These are phyloP conservation scores for Epichloe baconii DNA, from an alignment of 2,329 filamentous ascomycete species.

Conservation along the genomic window DNA sequence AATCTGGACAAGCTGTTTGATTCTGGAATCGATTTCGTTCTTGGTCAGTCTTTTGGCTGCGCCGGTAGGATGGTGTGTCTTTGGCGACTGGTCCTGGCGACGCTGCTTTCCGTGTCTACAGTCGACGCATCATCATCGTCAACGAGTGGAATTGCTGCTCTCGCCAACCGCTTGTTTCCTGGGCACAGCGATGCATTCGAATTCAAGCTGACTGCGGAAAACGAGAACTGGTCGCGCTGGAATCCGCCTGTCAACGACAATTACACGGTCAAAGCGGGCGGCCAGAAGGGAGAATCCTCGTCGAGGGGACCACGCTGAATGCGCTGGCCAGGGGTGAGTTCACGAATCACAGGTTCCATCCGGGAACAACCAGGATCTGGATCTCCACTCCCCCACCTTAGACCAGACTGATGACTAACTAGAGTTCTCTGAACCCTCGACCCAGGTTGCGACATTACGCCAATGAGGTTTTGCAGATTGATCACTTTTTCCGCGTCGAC, in stretches of 20 bases:
- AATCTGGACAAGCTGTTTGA: background rate
- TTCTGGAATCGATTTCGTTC: background rate
- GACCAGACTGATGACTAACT: background rate
- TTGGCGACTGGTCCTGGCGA: background rate
- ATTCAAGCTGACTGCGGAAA: slow-evolving; percentile 6
- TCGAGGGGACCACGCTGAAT: slow-evolving; percentile 11
- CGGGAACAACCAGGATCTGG: background rate
- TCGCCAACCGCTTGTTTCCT: slow-evolving; percentile 9
- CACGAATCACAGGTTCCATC: background rate
- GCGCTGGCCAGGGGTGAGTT: slow-evolving; percentile 11
- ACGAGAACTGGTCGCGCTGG: slow-evolving; percentile 11
- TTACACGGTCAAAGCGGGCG: slow-evolving; percentile 8
- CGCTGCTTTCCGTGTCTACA: background rate
- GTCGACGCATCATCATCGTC: background rate
- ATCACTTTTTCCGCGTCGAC: slow-evolving; percentile 10
- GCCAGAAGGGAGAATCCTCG: slow-evolving; percentile 6
- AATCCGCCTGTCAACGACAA: slow-evolving; percentile 10
- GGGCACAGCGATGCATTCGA: slow-evolving; percentile 7
- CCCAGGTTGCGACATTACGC: slow-evolving; percentile 11
- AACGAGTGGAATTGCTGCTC: slow-evolving; percentile 7
- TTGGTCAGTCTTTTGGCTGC: background rate
- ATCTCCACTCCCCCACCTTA: no score
- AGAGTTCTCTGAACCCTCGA: no score
- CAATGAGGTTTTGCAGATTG: slow-evolving; percentile 8
- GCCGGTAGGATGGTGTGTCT: background rate